Evolutionary conservation across 1,139 yeast species (phyloP).

Genomic region (Candida dubliniensis): DNA sequence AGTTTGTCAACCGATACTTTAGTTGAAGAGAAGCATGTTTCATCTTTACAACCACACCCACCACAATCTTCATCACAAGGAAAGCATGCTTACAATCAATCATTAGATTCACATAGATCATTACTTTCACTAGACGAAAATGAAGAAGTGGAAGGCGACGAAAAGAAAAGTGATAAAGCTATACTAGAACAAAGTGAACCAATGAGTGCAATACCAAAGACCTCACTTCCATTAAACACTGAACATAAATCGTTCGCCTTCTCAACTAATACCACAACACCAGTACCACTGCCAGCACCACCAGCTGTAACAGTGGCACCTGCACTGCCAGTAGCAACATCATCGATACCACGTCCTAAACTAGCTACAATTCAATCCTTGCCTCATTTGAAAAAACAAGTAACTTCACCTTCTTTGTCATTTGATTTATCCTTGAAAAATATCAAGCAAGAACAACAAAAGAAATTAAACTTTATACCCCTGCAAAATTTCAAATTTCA

Average conservation of each 20-base stretch:
- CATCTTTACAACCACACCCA: neutral
- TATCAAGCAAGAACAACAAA: constrained; percentile 15
- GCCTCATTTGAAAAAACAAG: constrained; percentile 15
- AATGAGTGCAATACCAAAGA: constrained; percentile 3
- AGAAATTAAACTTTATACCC: constrained; percentile 15
- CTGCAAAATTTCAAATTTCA: constrained; percentile 13
- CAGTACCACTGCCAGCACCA: constrained; percentile 1
- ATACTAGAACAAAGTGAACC: neutral
- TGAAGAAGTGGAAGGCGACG: constrained; percentile 10
- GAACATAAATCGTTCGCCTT: constrained; percentile 10
- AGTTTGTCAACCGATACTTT: constrained; percentile 25
- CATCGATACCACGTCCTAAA: neutral
- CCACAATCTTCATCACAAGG: neutral
- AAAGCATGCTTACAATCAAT: constrained; percentile 10
- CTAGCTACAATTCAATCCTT: constrained; percentile 5
- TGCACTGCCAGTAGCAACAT: neutral
- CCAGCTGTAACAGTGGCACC: neutral
- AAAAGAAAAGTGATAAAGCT: neutral
- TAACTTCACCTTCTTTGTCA: constrained; percentile 13
- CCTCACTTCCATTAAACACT: constrained; percentile 3
- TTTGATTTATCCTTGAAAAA: constrained; percentile 9
- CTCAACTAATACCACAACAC: constrained; percentile 5
- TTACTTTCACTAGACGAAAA: constrained; percentile 17
- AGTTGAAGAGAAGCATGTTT: constrained; percentile 20
- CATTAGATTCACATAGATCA: constrained; percentile 8